Evolutionary conservation across 2,329 filamentous ascomycete species (phyloP).

Genomic region (Botrytis byssoidea): DNA sequence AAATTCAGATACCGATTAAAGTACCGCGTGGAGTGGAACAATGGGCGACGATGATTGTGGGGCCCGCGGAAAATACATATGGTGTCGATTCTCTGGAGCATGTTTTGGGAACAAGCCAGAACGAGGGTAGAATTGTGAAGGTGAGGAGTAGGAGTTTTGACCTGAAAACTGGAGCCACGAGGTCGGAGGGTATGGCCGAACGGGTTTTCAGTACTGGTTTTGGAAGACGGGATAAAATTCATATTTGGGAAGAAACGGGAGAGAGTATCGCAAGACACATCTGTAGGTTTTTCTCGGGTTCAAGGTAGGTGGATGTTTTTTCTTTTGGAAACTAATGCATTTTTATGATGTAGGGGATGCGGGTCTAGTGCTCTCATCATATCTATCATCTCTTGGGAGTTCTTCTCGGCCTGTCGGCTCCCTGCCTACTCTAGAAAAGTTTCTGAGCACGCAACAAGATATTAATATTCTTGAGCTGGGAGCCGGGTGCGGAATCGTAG

Average conservation of each 20-base stretch:
- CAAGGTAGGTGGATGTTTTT: constrained; percentile 24
- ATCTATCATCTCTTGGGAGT: constrained; percentile 31
- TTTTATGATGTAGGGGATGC: constrained; percentile 39
- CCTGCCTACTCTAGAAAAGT: constrained; percentile 19
- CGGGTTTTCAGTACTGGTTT: constrained; percentile 26
- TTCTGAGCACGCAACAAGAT: constrained; percentile 28
- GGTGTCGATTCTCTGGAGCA: constrained; percentile 23
- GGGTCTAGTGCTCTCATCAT: constrained; percentile 41
- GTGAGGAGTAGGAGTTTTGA: constrained; percentile 32
- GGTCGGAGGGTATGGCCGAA: constrained; percentile 28
- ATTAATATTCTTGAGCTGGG: constrained; percentile 63
- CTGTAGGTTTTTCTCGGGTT: constrained; percentile 46
- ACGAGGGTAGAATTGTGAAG: constrained; percentile 27
- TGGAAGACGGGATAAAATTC: constrained; percentile 24
- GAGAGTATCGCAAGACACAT: constrained; percentile 72
- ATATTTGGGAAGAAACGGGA: constrained; percentile 67
- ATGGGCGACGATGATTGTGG: constrained; percentile 28
- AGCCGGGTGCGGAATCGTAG: constrained; percentile 67
- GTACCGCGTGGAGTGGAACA: background rate
- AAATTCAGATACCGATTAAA: constrained; percentile 26
- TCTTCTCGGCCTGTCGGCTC: background rate
- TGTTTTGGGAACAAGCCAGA: constrained; percentile 15
- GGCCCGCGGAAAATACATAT: constrained; percentile 22
- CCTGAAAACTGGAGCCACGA: background rate
- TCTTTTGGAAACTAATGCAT: constrained; percentile 22